These are phyloP conservation scores for Carex sylvatica DNA, from an alignment of 202 grass and related monocot species.

Conservation along the genomic window DNA sequence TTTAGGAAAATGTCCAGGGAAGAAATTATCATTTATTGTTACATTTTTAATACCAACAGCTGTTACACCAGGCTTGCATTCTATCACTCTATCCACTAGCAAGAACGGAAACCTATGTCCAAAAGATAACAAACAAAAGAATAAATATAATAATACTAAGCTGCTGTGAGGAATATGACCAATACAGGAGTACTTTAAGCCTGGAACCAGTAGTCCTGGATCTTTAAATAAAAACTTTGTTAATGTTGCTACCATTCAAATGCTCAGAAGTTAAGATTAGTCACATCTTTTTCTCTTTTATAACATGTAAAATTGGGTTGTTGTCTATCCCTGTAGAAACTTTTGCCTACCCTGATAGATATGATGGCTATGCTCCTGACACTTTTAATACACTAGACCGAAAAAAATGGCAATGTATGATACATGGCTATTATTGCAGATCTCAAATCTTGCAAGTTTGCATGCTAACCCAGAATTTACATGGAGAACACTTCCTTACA, in stretches of 20 bases:
- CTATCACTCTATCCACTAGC: constrained; percentile 91
- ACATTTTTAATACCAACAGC: constrained; percentile 96
- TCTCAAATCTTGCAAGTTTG: constrained; percentile 6
- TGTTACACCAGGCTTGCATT: constrained; percentile 74
- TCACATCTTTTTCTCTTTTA: not conserved
- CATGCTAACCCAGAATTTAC: not conserved
- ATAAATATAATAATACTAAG: constrained; percentile 1
- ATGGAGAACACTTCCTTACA: not conserved
- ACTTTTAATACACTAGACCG: not conserved
- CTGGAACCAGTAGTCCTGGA: not conserved
- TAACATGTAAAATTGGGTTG: not conserved
- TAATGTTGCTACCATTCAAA: not conserved
- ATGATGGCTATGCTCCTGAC: too few species aligned
- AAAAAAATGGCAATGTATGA: not conserved
- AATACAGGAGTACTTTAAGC: not conserved
- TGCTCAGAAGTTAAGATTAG: not conserved
- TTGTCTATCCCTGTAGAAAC: too few species aligned
- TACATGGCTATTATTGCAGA: not conserved
- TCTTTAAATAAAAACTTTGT: not conserved
- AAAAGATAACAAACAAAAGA: constrained; percentile 23
- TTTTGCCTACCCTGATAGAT: too few species aligned
- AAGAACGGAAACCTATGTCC: constrained; percentile 83
- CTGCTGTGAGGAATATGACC: not conserved
- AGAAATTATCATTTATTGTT: constrained; percentile 95
- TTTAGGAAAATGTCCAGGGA: constrained; percentile 93